Evolutionary conservation across 2,329 filamentous ascomycete species (phyloP).

Genomic region (Coniochaeta hoffmannii): DNA sequence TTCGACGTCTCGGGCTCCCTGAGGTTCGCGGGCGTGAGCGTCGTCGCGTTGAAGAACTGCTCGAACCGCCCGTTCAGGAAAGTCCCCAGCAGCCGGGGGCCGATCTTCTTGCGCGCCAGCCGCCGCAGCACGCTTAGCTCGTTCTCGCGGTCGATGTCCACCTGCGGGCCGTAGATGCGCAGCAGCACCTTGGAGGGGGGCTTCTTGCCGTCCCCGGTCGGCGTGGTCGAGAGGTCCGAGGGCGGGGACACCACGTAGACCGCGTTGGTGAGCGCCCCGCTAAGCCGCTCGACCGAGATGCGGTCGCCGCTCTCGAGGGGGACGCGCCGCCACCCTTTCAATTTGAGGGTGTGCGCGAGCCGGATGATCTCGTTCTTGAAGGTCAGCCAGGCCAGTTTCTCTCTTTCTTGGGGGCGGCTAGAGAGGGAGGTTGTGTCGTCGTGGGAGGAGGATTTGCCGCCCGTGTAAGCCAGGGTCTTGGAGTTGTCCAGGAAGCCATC

Average conservation of each 20-base stretch:
- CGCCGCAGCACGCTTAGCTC: constrained; percentile 82
- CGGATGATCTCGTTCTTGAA: constrained; percentile 94
- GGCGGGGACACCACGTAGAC: constrained; percentile 92
- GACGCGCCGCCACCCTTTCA: constrained; percentile 88
- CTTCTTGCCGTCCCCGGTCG: constrained; percentile 30
- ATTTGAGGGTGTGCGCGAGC: constrained; percentile 75
- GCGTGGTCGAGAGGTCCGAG: constrained; percentile 42
- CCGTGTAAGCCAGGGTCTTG: constrained; percentile 73
- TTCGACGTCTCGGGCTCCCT: constrained; percentile 75
- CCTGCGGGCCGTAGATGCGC: constrained; percentile 89
- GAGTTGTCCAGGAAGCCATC: constrained; percentile 84
- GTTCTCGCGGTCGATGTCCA: constrained; percentile 88
- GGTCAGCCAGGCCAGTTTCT: constrained; percentile 67
- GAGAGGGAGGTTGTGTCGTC: constrained; percentile 24
- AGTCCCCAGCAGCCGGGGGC: constrained; percentile 81
- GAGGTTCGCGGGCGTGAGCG: constrained; percentile 70
- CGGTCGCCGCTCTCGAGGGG: constrained; percentile 61
- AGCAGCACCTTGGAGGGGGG: constrained; percentile 66
- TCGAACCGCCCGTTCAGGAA: constrained; percentile 95
- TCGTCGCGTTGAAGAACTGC: constrained; percentile 80
- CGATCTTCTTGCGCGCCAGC: constrained; percentile 85
- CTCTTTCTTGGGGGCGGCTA: constrained; percentile 50
- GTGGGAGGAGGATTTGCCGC: constrained; percentile 38
- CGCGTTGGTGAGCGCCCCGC: constrained; percentile 90
- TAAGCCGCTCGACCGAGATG: constrained; percentile 68